Percentiles rank a stretch among this genome's conserved stretches.
Conservation (phyloP, 345 rosid species). For the Citrus unshiu region DNA sequence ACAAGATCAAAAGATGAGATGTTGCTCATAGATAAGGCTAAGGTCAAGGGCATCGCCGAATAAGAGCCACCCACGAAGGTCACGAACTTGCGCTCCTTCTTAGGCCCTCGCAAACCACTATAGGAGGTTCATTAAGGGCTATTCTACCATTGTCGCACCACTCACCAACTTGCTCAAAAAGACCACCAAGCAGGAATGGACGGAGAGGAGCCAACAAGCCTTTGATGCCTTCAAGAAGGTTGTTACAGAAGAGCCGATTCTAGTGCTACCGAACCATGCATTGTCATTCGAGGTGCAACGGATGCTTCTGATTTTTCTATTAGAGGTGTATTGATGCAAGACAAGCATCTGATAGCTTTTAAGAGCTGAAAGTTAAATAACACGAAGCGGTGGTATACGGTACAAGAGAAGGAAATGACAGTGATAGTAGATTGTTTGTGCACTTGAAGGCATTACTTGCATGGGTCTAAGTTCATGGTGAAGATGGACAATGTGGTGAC, state of each 20-base stretch:
- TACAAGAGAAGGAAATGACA: background rate
- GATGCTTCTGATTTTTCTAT: background rate
- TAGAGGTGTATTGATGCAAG: background rate
- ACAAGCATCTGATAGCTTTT: accelerated
- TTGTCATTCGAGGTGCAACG: background rate
- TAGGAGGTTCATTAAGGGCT: background rate
- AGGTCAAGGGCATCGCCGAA: background rate
- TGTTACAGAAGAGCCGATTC: background rate
- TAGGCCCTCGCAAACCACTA: background rate
- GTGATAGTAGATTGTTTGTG: accelerated
- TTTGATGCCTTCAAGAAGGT: background rate
- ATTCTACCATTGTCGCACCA: background rate
- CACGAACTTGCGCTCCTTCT: background rate
- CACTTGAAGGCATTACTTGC: background rate
- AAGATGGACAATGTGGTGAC: background rate
- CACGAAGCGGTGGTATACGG: accelerated
- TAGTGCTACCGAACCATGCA: background rate
- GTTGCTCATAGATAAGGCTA: background rate
- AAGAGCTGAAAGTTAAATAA: background rate
- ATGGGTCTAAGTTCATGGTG: background rate
- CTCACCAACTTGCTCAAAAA: conserved; percentile 1
- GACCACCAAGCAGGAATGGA: background rate
- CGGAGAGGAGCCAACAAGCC: background rate
- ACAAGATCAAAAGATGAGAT: background rate
- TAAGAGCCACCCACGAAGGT: background rate